phyloP scores from a whole-genome alignment of 345 rosid species.

The Sisymbrium altissimum region DNA sequence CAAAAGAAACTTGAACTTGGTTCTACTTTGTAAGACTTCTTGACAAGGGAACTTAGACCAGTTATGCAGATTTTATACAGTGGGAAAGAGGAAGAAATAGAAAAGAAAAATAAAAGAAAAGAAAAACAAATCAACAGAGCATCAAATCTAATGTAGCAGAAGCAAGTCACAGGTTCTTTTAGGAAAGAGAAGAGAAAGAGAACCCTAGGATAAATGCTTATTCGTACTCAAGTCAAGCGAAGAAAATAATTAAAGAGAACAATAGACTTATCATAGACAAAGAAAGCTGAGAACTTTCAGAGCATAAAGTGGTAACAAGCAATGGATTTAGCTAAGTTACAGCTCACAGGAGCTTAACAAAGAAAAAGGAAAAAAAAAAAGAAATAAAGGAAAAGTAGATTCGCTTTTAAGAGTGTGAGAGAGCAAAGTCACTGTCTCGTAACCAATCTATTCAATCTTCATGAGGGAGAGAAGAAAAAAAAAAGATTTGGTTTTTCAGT shows the following conservation, averaged over 20 bases:
- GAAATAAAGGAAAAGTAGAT: conserved; percentile 53
- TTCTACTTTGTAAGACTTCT: conserved; percentile 66
- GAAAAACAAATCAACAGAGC: conserved; percentile 53
- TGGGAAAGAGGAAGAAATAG: conserved; percentile 46
- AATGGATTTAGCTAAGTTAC: conserved; percentile 56
- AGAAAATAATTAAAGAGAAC: conserved; percentile 40
- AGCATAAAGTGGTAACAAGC: conserved; percentile 76
- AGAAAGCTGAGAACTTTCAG: conserved; percentile 81
- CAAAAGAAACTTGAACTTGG: conserved; percentile 40
- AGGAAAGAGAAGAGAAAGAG: conserved; percentile 30
- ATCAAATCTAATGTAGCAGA: conserved; percentile 59
- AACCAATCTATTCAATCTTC: conserved; percentile 34
- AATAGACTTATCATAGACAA: conserved; percentile 44
- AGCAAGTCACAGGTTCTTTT: conserved; percentile 42
- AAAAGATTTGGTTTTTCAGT: not conserved
- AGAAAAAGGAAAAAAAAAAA: not conserved
- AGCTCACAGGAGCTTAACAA: conserved; percentile 44
- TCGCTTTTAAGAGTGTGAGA: conserved; percentile 51
- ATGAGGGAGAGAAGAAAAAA: not conserved
- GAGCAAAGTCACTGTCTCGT: conserved; percentile 37
- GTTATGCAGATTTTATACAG: conserved; percentile 64
- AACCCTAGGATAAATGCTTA: conserved; percentile 43
- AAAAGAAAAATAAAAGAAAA: conserved; percentile 35
- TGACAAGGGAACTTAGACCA: conserved; percentile 52
- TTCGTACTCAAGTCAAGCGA: conserved; percentile 39